Base-by-base conservation (phyloP, 2,329 filamentous ascomycete genomes). In the Epichloe glyceriae region DNA sequence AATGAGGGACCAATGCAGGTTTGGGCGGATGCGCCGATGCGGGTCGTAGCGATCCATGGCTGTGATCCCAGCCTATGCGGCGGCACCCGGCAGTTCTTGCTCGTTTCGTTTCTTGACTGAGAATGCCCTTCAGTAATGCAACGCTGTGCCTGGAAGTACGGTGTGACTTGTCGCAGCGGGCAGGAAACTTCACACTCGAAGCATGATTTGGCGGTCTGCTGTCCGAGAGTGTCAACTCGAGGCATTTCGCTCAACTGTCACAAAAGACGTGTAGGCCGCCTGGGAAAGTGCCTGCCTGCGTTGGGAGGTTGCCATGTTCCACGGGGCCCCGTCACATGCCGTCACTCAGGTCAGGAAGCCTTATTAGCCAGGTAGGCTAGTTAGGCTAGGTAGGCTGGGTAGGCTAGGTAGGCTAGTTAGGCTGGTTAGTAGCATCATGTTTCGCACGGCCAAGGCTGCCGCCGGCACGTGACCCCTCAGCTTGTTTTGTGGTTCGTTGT, bases 401-500 rank as follows among this genome's bases (percentile, higher is more conserved):
- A n/a, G n/a, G n/a, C n/a, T n/a, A n/a, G n/a, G n/a, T n/a, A n/a
- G n/a, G n/a, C n/a, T n/a, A n/a, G n/a, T n/a, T 8, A 26, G 22
- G 6, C 22, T 26, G 8, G 7, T 8, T 26, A 1, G 14, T 7
- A n/a, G 35, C 14, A 26, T 26, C 26, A 26, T 17, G 12, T 14
- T 19, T 19, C 41, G 22, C 10, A 20, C 41, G 26, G 19, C 22
- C 47, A 33, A 47, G n/a, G 33, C 26, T 26, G n/a, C 12, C 38
- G 8, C 20, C 11, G 35, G 22, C 62, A 64, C 62, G 61, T 63
- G 61, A 63, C 49, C 49, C 47, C 50, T 58, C 58, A 58, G 57
- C 56, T 60, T 59, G 46, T 46, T 51, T 60, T 39, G 34, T 19
- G 20, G 17, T 59, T 59, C 55, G 50, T 57, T 55, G 55, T 66